Conservation (phyloP, 2,329 filamentous ascomycete species). For the Tetracladium maxilliforme region DNA sequence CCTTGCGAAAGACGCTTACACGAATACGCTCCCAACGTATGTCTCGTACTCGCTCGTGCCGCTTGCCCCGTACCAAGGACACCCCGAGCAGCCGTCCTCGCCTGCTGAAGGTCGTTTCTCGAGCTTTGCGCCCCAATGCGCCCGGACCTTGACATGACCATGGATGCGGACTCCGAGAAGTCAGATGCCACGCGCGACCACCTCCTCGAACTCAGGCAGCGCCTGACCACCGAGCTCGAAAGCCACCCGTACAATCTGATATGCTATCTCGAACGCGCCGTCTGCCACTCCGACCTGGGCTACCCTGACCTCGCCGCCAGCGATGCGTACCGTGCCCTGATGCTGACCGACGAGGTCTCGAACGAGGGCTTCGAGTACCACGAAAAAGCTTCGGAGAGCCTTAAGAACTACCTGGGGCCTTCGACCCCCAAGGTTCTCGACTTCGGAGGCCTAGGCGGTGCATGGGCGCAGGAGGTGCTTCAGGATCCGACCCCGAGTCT, state of each 20-base stretch:
- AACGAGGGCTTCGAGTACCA: constrained; percentile 78
- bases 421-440: too few relatives aligned
- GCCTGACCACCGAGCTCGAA: constrained; percentile 38
- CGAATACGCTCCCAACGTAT: too few relatives aligned
- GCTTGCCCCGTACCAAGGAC: too few relatives aligned
- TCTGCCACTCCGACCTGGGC: constrained; percentile 56
- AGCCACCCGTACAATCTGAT: constrained; percentile 44
- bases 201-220: constrained; percentile 37
- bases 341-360: constrained; percentile 66
- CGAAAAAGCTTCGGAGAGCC: constrained; percentile 42
- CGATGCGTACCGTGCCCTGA: constrained; percentile 81
- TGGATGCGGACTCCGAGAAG: constrained; percentile 2
- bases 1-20: too few relatives aligned
- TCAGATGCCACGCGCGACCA: constrained; percentile 1
- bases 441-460: too few relatives aligned
- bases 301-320: constrained; percentile 85
- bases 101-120: too few relatives aligned
- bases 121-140: too few relatives aligned
- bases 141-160: too few relatives aligned
- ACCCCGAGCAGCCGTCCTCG: too few relatives aligned
- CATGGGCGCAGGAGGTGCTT: too few relatives aligned
- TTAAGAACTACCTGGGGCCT: constrained; percentile 29
- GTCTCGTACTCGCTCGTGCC: too few relatives aligned
- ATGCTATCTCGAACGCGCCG: constrained; percentile 54
- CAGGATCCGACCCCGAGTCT: background rate